Evolutionary conservation across 2,329 filamentous ascomycete genomes (phyloP), one percentile per base, ranked within the genome.

Genomic region (Colletotrichum horii): DNA sequence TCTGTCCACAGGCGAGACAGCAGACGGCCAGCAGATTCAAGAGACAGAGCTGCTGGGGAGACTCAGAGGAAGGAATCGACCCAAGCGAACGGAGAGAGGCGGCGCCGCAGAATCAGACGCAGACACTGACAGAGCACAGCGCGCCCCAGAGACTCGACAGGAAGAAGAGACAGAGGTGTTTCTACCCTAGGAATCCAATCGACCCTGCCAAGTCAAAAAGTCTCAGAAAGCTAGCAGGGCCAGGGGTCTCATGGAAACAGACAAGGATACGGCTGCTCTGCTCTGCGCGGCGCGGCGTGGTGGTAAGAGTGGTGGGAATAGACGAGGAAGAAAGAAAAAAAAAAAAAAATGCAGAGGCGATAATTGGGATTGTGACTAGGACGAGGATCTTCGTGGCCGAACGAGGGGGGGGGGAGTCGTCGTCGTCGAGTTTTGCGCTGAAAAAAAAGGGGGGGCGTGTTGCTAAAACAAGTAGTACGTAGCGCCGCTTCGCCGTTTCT

Each of bases 201-300:
- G 70, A 74, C 70, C 70, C 74, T 74, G 70, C 70, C 70, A 60
- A 74, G 60, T 76, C 30, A 6, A 58, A 64, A 69, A 76, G 75
- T 76, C 74, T 76, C 74, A 76, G 71, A 66, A 62, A 74, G 70
- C 70, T 48, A 70, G 62, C 69, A 75, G 56, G 74, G 60, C 71
- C 58, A 32, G 66, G 64, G 66, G 43, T 48, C 43, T 56, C 38
- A 19, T 11, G 36, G 36, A 66, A 55, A n/a, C 22, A 30, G 61
- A 61, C 24, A 43, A 69, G 68, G 60, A 52, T 52, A 22, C 60
- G 30, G 28, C 58, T 61, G 58, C 30, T 61, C 58, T 64, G 61
- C 34, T 36, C 34, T 64, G 61, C n/a, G 34, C 61, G 12, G 30
- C 38, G 34, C 28, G 22, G 66, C 43, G 56, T 24, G 62, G 48